Conservation (phyloP, 352 stramenopile genomes). For the Phytophthora tubulina region DNA sequence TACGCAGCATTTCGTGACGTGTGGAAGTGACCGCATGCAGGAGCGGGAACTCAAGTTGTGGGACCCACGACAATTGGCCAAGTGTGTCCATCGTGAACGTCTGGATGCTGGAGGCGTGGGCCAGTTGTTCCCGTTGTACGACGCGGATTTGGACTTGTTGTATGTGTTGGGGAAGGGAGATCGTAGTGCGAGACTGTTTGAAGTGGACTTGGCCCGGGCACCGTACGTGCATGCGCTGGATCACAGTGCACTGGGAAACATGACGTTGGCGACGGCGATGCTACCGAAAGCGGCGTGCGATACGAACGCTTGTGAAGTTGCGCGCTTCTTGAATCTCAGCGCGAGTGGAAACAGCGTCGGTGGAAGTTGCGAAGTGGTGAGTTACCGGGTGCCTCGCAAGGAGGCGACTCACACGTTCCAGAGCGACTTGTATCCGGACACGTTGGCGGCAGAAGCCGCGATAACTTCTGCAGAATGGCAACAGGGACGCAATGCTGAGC, state of each 20-base stretch:
- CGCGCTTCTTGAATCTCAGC: constrained; percentile 70
- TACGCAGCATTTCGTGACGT: constrained; percentile 64
- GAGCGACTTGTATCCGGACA: constrained; percentile 81
- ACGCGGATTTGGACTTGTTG: constrained; percentile 72
- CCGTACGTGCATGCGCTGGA: constrained; percentile 58
- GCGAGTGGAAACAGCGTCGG: constrained; percentile 38
- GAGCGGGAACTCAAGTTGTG: constrained; percentile 84
- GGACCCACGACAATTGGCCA: constrained; percentile 65
- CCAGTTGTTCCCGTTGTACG: constrained; percentile 73
- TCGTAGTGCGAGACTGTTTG: constrained; percentile 64
- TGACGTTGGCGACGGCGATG: constrained; percentile 65
- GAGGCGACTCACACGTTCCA: constrained; percentile 74
- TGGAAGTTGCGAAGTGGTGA: constrained; percentile 69
- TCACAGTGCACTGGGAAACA: constrained; percentile 58
- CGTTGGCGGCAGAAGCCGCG: constrained; percentile 46
- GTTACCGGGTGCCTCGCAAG: constrained; percentile 73
- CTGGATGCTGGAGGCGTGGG: constrained; percentile 73
- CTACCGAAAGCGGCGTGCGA: constrained; percentile 66
- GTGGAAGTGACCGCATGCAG: constrained; percentile 70
- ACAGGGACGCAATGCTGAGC: constrained; percentile 52
- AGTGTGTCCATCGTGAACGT: constrained; percentile 67
- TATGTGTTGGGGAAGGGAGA: constrained; percentile 82
- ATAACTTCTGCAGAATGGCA: constrained; percentile 58
- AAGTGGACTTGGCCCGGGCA: constrained; percentile 58
- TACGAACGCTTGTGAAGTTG: constrained; percentile 69